Evolutionary conservation across 441 rosid species (phyloP).

Genomic region (Arabidopsis lyrata): DNA sequence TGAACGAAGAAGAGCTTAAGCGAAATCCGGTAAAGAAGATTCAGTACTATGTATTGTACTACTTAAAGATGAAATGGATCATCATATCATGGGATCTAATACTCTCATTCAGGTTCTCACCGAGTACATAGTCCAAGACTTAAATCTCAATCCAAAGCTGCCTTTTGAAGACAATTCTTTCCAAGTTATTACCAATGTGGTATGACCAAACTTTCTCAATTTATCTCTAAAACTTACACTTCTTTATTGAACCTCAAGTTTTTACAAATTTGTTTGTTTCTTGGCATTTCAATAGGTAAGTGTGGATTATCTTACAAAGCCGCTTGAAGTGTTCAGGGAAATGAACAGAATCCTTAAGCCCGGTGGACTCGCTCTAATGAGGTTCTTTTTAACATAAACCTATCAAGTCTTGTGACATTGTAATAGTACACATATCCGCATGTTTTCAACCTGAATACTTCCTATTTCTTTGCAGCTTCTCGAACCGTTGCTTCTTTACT

Average conservation of each 20-base stretch:
- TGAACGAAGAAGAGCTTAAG: constrained; percentile 92
- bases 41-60: background rate
- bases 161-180: constrained; percentile 90
- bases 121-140: constrained; percentile 84
- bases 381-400: constrained; percentile 47
- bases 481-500: constrained; percentile 93
- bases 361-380: constrained; percentile 82
- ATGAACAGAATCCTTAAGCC: constrained; percentile 85
- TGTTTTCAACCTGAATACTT: constrained; percentile 4
- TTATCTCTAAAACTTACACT: background rate
- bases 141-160: constrained; percentile 77
- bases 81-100: constrained; percentile 19
- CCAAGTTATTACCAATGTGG: constrained; percentile 91
- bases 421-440: background rate
- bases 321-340: constrained; percentile 85
- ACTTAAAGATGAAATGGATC: constrained; percentile 9
- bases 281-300: constrained; percentile 65
- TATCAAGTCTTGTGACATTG: constrained; percentile 5
- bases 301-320: constrained; percentile 87
- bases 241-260: constrained; percentile 6
- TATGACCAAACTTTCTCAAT: constrained; percentile 37
- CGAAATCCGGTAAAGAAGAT: constrained; percentile 63
- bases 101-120: constrained; percentile 67
- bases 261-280: background rate
- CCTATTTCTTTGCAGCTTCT: constrained; percentile 60